Base-by-base conservation (phyloP, 805 yeast species). In the Schwanniomyces vanrijiae region DNA sequence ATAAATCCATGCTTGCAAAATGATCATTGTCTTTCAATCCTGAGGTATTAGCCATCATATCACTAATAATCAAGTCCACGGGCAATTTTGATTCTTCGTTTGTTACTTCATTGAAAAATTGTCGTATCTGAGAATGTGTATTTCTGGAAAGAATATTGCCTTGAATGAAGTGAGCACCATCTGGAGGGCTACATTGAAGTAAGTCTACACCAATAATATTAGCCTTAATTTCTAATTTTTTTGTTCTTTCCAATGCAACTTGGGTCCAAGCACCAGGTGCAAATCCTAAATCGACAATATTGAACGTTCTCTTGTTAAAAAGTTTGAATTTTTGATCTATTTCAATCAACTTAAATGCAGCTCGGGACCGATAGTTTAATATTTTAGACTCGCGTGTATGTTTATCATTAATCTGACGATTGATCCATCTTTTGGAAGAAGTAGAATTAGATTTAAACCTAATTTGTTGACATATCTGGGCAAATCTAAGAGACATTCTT, bases 181-280 rank as follows among this genome's bases (percentile, higher is more conserved):
- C 52, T 1, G 75, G 74, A 2, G 77, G 73, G 14, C 57, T 54
- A 38, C 71, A 66, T 19, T 54, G 50, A 3, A 71, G 61, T 20
- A 73, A 57, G 45, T 73, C 97, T 9, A 90, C 88, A 4, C 97
- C 97, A 10, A 90, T 60, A 3, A 90, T 81, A 18, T 75, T 69
- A 0, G 90, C 85, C 1, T 68, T 60, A 1, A 41, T 33, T 9
- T 75, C 16, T 64, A 58, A 1, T 82, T 75, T 38, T 2, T 40
- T 43, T 37, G 54, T 44, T 46, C 78, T 63, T 44, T 79, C 80
- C 7, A 78, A 67, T 0, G 92, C 91, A 1, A 89, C 91, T 61
- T 90, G 96, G 7, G 92, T 81, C 97, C 97, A 90, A 3, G 96
- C 90, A 0, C 97, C 97, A 0, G 97, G 97, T 0, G 96, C 96